phyloP scores from a whole-genome alignment of 768 basidiomycete species.

The Suillus cothurnatus region DNA sequence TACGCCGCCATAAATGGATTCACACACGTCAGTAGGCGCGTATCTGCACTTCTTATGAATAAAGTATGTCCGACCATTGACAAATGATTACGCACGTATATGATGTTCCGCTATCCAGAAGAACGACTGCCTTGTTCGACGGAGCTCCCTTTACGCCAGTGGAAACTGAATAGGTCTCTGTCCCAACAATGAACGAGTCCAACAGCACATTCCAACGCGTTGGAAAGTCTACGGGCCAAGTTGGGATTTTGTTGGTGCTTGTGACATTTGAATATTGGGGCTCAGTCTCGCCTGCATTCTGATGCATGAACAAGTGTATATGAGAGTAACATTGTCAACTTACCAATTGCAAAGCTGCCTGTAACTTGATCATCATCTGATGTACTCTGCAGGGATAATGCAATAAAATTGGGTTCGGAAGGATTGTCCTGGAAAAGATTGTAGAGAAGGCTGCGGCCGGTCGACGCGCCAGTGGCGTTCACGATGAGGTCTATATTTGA shows the following conservation, averaged over 20 bases:
- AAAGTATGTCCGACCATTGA: constrained; percentile 4
- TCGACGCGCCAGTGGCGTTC: constrained; percentile 55
- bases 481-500: constrained; percentile 69
- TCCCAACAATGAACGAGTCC: constrained; percentile 68
- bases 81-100: constrained; percentile 57
- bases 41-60: constrained; percentile 48
- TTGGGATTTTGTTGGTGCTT: constrained; percentile 62
- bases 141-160: constrained; percentile 61
- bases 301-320: not conserved
- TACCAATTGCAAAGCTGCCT: constrained; percentile 76
- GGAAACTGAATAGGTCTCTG: constrained; percentile 50
- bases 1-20: constrained; percentile 69
- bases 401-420: constrained; percentile 76
- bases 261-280: constrained; percentile 60
- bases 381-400: constrained; percentile 70
- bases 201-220: constrained; percentile 77
- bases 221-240: constrained; percentile 69
- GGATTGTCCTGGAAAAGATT: constrained; percentile 75
- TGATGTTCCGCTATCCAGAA: constrained; percentile 83
- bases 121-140: constrained; percentile 67
- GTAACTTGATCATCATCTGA: constrained; percentile 55
- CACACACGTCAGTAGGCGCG: constrained; percentile 61
- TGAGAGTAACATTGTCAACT: constrained; percentile 16
- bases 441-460: constrained; percentile 72
- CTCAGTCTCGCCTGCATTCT: constrained; percentile 63